Base-by-base conservation (phyloP, 257 asterid genomes). In the Paraleonurus japonicus region DNA sequence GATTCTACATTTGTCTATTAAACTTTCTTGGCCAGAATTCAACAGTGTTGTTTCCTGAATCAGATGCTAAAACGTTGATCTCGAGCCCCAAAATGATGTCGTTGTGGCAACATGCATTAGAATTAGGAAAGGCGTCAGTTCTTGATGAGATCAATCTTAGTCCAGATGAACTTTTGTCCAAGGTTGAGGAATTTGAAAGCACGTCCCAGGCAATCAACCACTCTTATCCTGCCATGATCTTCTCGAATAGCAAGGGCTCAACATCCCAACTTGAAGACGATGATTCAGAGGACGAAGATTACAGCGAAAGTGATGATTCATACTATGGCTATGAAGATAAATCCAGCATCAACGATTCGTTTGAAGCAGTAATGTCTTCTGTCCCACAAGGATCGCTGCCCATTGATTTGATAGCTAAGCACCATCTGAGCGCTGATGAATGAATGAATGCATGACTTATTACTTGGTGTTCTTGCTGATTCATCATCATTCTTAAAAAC, bases 41-140 rank as follows among this genome's bases (percentile, higher is more conserved):
- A 17, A 61, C 26, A 20, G 63, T 33, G 26, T 53, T 53, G 35
- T 61, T 45, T 47, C 30, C 66, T 33, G 32, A 32, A 61, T 23
- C 73, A 60, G 88, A 75, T 27, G 22, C 79, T 10, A 81, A 66
- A 72, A 45, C 79, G 10, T 80, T 58, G 69, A 75, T 72, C 8
- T 68, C 84, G 17, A 87, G 96, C 85, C 92, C 96, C 13, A 92
- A 76, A 85, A 89, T 88, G 98, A 83, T 67, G 89, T 71, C 85
- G 39, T 75, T 95, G 22, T 92, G 98, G 98, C 78, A 71, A 37
- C 79, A 76, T 6, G 99, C 99, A 4, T 69, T 95, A 15, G 85
- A 80, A 12, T 85, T 89, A 2, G 93, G 98, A 33, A 89, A 81
- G 80, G 99, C 99, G 32, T 78, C 88, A 16, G 54, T 89, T 78